phyloP scores from a whole-genome alignment of 129 eudicot genomes.

The Lactuca saligna region DNA sequence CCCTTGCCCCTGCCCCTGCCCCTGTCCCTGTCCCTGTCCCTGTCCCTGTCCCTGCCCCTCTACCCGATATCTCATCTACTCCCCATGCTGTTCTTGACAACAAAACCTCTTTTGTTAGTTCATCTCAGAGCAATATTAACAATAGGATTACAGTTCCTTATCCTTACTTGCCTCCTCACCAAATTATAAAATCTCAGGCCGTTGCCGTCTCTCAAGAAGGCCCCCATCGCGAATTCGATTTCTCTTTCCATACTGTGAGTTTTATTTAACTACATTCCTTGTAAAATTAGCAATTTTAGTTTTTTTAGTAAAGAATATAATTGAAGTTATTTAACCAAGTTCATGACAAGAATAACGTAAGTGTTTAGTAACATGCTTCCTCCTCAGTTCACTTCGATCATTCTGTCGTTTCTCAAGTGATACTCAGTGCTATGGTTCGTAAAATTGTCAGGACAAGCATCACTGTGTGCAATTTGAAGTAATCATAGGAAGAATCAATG shows the following conservation, averaged over 20 bases:
- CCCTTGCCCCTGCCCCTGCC: conserved; percentile 24
- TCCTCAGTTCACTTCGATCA: not conserved
- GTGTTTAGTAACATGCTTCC: not conserved
- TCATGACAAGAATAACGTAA: not conserved
- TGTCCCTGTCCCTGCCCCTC: conserved; percentile 26
- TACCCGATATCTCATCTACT: not conserved
- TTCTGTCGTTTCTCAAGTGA: not conserved
- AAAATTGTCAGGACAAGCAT: not conserved
- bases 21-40: conserved; percentile 24
- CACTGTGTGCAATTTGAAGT: not conserved
- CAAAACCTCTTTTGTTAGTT: conserved; percentile 5
- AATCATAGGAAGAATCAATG: not conserved
- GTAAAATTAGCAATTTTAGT: conserved; percentile 6
- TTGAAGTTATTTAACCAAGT: not conserved
- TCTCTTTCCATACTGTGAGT: conserved; percentile 41
- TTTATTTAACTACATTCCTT: conserved; percentile 5
- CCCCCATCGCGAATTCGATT: conserved; percentile 32
- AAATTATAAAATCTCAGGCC: conserved; percentile 24
- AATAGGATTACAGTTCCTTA: conserved; percentile 14
- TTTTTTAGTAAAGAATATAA: not conserved
- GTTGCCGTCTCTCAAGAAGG: conserved; percentile 31
- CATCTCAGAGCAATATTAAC: conserved; percentile 6
- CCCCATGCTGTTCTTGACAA: not conserved
- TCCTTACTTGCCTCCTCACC: conserved; percentile 45
- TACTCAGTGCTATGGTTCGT: not conserved